phyloP scores from a whole-genome alignment of 345 rosid genomes.

The Erucastrum elatum region DNA sequence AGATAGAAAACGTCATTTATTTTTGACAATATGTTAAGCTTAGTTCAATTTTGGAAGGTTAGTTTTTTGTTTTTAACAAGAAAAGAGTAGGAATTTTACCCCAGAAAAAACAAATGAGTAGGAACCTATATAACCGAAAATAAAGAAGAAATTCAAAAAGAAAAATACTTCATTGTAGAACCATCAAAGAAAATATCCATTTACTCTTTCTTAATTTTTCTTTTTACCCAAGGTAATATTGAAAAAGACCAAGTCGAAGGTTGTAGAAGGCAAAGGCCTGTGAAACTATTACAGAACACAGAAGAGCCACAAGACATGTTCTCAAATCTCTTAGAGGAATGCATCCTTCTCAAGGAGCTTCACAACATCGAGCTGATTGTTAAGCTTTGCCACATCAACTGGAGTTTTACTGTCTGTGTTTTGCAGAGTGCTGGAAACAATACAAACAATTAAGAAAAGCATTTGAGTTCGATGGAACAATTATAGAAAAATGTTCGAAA shows the following conservation, averaged over 20 bases:
- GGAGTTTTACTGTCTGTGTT: conserved; percentile 94
- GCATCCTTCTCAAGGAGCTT: conserved; percentile 92
- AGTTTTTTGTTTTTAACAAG: too few species aligned
- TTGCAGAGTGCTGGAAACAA: conserved; percentile 64
- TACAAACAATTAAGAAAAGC: neutral
- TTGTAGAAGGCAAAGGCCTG: conserved; percentile 1
- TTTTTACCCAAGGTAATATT: conserved; percentile 7
- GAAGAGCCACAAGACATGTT: conserved; percentile 16
- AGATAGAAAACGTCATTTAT: too few species aligned
- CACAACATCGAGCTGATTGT: conserved; percentile 80
- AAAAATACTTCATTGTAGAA: conserved; percentile 18
- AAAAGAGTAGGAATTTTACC: too few species aligned
- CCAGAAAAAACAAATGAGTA: too few species aligned
- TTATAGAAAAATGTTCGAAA: neutral
- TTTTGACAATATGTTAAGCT: too few species aligned
- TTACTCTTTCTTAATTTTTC: neutral
- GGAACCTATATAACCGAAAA: neutral
- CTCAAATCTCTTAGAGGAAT: conserved; percentile 56
- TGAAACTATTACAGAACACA: conserved; percentile 8
- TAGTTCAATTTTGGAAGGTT: too few species aligned
- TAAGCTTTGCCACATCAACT: conserved; percentile 89
- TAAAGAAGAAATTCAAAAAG: conserved; percentile 1
- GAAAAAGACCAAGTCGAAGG: neutral
- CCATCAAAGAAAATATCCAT: conserved; percentile 22
- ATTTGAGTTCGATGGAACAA: neutral